Conservation (phyloP, 805 yeast species). For the Kluyveromyces wickerhamii region DNA sequence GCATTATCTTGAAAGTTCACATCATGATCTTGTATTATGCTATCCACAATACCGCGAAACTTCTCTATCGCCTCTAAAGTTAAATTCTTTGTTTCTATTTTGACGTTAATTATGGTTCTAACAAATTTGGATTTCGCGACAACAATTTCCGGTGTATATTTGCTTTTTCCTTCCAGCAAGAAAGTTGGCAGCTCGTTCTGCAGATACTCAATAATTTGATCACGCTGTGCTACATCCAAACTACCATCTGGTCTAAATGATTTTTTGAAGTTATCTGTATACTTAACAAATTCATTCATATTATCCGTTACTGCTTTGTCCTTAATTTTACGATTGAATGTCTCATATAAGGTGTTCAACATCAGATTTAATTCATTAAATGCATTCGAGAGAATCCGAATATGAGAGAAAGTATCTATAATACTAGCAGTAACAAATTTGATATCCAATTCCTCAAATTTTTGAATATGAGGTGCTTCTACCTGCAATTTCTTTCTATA, state of each 20-base stretch:
- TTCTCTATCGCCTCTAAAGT: conserved; percentile 16
- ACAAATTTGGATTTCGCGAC: conserved; percentile 24
- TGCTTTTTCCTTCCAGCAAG: conserved; percentile 17
- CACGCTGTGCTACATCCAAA: conserved; percentile 19
- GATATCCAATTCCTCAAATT: conserved; percentile 16
- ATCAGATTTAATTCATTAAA: conserved; percentile 28
- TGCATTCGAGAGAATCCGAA: conserved; percentile 16
- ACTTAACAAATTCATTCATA: conserved; percentile 44
- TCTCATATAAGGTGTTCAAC: conserved; percentile 39
- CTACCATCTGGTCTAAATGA: conserved; percentile 17
- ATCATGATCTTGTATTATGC: conserved; percentile 48
- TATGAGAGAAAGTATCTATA: conserved; percentile 11
- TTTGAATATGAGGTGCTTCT: conserved; percentile 18
- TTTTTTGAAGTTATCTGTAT: conserved; percentile 17
- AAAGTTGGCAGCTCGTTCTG: conserved; percentile 20
- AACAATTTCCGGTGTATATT: conserved; percentile 19
- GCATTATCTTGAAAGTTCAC: conserved; percentile 73
- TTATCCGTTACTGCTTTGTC: conserved; percentile 80
- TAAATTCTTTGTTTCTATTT: conserved; percentile 15
- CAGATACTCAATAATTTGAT: conserved; percentile 20
- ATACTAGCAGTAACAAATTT: conserved; percentile 10
- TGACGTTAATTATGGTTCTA: conserved; percentile 17
- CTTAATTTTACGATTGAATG: conserved; percentile 78
- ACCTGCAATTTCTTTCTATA: conserved; percentile 14
- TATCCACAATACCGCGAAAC: conserved; percentile 39